These are phyloP conservation scores for Monosporascus sp. DNA, from an alignment of 2,329 filamentous ascomycete species.

Conservation along the genomic window DNA sequence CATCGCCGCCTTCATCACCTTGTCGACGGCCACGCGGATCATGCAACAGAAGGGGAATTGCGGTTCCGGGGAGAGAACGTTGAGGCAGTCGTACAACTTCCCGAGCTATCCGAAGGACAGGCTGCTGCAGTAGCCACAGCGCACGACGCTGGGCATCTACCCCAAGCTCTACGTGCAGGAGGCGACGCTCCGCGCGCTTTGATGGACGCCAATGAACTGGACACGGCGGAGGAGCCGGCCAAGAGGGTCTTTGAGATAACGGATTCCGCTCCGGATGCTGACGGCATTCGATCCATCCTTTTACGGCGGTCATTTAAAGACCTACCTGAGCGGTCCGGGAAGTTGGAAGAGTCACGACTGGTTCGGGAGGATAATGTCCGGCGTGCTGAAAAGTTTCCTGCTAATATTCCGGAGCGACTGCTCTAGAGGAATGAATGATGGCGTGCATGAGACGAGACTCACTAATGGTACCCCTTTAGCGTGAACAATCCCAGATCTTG, in stretches of 20 bases:
- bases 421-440: not conserved
- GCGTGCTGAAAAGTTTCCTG: not conserved
- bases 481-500: no score
- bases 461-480: no score
- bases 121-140: not conserved
- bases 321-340: not conserved
- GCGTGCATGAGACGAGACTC: no score
- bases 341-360: not conserved
- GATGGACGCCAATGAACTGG: not conserved
- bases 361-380: not conserved
- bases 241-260: not conserved
- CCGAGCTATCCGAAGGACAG: not conserved
- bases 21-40: not conserved
- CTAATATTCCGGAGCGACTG: not conserved
- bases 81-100: not conserved
- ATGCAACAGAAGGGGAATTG: no score
- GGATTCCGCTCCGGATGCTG: not conserved
- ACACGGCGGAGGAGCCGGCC: not conserved
- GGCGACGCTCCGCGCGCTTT: not conserved
- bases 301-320: not conserved
- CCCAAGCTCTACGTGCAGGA: not conserved
- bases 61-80: no score
- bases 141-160: not conserved
- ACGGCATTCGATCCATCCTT: not conserved
- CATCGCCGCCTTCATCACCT: not conserved